Percentiles rank a stretch among this genome's conserved stretches.
These are phyloP conservation scores for Podospora sp. DNA, from an alignment of 495 filamentous ascomycete genomes.

Conservation along the genomic window DNA sequence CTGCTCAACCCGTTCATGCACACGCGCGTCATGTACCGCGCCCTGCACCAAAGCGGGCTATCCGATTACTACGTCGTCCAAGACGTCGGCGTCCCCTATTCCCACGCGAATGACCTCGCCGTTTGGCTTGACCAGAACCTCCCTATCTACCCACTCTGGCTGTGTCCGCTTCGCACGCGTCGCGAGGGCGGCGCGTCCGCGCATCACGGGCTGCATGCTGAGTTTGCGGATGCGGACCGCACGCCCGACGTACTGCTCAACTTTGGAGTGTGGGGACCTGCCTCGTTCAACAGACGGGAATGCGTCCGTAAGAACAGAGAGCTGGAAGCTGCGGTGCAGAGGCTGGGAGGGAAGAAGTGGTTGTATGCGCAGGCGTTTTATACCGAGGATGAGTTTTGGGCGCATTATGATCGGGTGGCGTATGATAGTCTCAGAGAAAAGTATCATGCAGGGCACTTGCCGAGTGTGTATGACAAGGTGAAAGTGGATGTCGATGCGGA, in stretches of 20 bases:
- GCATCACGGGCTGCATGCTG: slow-evolving; percentile 41
- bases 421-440: slow-evolving; percentile 53
- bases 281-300: slow-evolving; percentile 32
- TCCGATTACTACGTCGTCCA: slow-evolving; percentile 54
- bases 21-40: slow-evolving; percentile 60
- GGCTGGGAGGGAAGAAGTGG: slow-evolving; percentile 60
- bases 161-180: slow-evolving; percentile 53
- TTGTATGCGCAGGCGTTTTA: slow-evolving; percentile 59
- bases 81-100: slow-evolving; percentile 55
- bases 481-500: slow-evolving; percentile 27
- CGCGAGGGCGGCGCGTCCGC: slow-evolving; percentile 22
- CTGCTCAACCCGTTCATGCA: slow-evolving; percentile 58
- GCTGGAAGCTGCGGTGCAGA: slow-evolving; percentile 60
- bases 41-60: slow-evolving; percentile 53
- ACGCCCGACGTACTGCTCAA: slow-evolving; percentile 42
- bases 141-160: slow-evolving; percentile 57
- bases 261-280: slow-evolving; percentile 53
- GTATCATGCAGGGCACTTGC: slow-evolving; percentile 49
- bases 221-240: slow-evolving; percentile 33
- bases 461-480: slow-evolving; percentile 58
- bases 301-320: slow-evolving; percentile 55
- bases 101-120: slow-evolving; percentile 44
- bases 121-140: slow-evolving; percentile 44
- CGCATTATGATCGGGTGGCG: slow-evolving; percentile 47
- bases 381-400: slow-evolving; percentile 58